phyloP scores from a whole-genome alignment of 306 rosid species.

The Cucumis sativus region DNA sequence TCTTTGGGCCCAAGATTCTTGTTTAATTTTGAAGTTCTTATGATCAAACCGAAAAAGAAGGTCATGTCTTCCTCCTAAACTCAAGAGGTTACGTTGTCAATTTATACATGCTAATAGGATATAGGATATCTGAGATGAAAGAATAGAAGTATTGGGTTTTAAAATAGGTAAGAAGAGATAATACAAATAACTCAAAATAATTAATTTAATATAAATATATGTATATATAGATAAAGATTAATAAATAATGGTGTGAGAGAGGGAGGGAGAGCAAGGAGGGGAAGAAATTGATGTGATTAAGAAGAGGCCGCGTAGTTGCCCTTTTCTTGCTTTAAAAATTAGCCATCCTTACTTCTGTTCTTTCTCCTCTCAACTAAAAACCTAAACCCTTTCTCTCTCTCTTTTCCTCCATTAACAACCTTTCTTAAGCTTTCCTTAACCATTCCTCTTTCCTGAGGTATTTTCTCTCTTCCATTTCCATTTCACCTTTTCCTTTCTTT shows the following conservation, averaged over 20 bases:
- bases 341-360: not conserved
- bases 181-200: too few species aligned
- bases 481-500: not conserved
- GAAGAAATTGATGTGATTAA: slow-evolving; percentile 1
- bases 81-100: too few species aligned
- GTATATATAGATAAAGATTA: not conserved
- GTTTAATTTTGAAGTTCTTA: too few species aligned
- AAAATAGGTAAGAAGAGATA: too few species aligned
- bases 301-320: slow-evolving; percentile 11
- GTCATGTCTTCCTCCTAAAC: too few species aligned
- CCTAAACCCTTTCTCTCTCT: not conserved
- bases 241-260: not conserved
- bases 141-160: too few species aligned
- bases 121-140: too few species aligned
- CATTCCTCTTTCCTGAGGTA: not conserved
- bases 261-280: not conserved
- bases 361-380: not conserved
- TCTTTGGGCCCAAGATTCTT: too few species aligned
- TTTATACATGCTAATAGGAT: too few species aligned
- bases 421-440: not conserved
- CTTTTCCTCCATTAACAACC: not conserved
- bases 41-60: too few species aligned
- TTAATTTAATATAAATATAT: too few species aligned
- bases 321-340: not conserved
- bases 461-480: not conserved